These are phyloP conservation scores for Gleditsia sinensis DNA, from an alignment of 306 rosid genomes.

Conservation along the genomic window DNA sequence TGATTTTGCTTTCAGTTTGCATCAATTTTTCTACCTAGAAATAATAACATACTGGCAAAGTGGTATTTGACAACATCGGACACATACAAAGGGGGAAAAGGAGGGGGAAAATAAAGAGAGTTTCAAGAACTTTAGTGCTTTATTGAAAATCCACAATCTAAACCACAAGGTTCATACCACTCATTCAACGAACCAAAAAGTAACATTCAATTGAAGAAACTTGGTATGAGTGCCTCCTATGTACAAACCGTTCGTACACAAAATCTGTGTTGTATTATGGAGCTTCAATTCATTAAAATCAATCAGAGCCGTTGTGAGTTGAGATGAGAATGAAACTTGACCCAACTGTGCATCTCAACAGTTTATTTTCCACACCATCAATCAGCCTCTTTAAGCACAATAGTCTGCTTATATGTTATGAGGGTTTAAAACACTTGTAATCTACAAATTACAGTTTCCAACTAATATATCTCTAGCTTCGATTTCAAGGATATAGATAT, in stretches of 20 bases:
- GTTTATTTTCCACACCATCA: conserved; percentile 7
- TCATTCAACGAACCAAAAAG: conserved; percentile 11
- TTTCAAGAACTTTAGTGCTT: not conserved
- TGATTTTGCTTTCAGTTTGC: not conserved
- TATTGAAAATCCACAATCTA: conserved; percentile 12
- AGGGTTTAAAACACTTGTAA: not conserved
- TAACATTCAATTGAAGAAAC: conserved; percentile 22
- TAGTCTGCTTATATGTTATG: not conserved
- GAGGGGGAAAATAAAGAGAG: not conserved
- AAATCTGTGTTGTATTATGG: not conserved
- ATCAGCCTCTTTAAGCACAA: not conserved
- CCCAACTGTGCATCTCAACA: conserved; percentile 11
- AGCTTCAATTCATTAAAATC: conserved; percentile 12
- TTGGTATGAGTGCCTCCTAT: not conserved
- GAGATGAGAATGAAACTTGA: not conserved
- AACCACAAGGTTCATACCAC: not conserved
- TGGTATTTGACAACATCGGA: not conserved
- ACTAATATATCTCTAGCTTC: not conserved
- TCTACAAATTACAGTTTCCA: not conserved
- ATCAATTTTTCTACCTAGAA: not conserved
- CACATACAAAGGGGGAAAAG: not conserved
- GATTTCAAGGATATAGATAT: not conserved
- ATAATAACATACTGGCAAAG: not conserved
- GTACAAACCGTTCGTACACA: not conserved
- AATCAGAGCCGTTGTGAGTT: not conserved